Base-by-base conservation (phyloP, 768 basidiomycete species). In the Mycena olivaceomarginata region DNA sequence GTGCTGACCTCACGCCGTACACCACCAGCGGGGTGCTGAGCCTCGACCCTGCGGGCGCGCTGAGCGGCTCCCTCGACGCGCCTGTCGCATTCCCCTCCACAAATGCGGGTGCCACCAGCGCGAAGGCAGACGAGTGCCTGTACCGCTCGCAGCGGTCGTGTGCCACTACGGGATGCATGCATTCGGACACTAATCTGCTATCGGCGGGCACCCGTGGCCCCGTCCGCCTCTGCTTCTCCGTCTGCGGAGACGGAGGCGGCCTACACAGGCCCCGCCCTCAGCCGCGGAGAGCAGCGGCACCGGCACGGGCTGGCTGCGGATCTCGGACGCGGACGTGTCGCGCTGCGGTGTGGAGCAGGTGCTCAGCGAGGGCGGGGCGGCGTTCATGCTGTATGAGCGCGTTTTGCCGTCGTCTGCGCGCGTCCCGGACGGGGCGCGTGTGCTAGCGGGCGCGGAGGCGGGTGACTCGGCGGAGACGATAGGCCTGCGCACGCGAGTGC, bases 131-230 rank as follows among this genome's bases (percentile, higher is more conserved):
- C 4, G 72, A 46, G 60, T 94, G 93, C n/a, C 87, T 98, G 48
- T 99, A 99, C 85, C 92, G 97, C 91, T 99, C 46, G 86, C 93
- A 2, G 93, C 96, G 12, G 93, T 96, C 41, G 97, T 99, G 18
- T 97, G 97, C 80, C 98, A 99, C 85, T 98, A 94, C 82, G 98
- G 98, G 16, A 92, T 94, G 70, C 97, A 98, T 82, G 94, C 94
- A 5, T 98, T 95, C 82, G 98, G 98, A 7, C 98, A 99, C 83
- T 99, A 98, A 92, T 99, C 79, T 97, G 95, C 80, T 98, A 93
- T 83, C 91, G 98, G 18, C 90, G 98, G 63, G 96, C 94, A 84
- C 97, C 97, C 20, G 92, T 92, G 79, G 31, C 31, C 31, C 2
- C 31, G 31, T 31, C 31, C 31, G 31, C 31, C 31, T 31, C 31